A percentile compares a stretch with the other conserved stretches of the same genome.
These are phyloP conservation scores for Suhomyces atakaporum DNA, from an alignment of 1,139 yeast genomes.

Conservation along the genomic window DNA sequence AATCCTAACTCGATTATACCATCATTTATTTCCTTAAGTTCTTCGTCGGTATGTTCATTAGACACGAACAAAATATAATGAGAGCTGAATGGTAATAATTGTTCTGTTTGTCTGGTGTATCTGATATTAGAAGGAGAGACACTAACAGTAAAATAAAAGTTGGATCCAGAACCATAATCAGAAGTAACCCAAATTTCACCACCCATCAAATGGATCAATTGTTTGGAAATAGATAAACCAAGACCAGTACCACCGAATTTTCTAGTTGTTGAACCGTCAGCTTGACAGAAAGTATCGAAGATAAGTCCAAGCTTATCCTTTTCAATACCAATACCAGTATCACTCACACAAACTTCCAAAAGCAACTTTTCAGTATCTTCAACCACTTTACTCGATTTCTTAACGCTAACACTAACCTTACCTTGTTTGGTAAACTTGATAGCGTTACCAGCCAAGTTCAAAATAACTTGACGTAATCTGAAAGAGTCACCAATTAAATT, in stretches of 20 bases:
- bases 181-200: constrained; percentile 90
- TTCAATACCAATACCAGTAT: constrained; percentile 87
- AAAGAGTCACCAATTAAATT: constrained; percentile 84
- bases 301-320: constrained; percentile 79
- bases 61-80: constrained; percentile 72
- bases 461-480: constrained; percentile 79
- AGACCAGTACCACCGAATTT: constrained; percentile 85
- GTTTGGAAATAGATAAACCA: constrained; percentile 84
- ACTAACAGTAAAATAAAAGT: constrained; percentile 75
- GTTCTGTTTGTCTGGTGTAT: constrained; percentile 65
- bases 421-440: constrained; percentile 83
- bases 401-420: constrained; percentile 66
- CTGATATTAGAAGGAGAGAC: constrained; percentile 73
- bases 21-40: constrained; percentile 45
- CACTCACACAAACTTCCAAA: constrained; percentile 82
- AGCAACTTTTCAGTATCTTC: constrained; percentile 59
- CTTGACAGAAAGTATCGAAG: constrained; percentile 88
- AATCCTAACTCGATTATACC: constrained; percentile 48
- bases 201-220: constrained; percentile 85
- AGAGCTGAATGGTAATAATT: constrained; percentile 68
- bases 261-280: constrained; percentile 89
- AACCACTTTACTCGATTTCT: constrained; percentile 46
- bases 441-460: constrained; percentile 85
- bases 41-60: constrained; percentile 58
- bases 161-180: constrained; percentile 78